Percentiles rank a stretch among this genome's conserved stretches.
phyloP scores from a whole-genome alignment of 2,329 filamentous ascomycete genomes.

The Colletotrichum neosansevieriae region DNA sequence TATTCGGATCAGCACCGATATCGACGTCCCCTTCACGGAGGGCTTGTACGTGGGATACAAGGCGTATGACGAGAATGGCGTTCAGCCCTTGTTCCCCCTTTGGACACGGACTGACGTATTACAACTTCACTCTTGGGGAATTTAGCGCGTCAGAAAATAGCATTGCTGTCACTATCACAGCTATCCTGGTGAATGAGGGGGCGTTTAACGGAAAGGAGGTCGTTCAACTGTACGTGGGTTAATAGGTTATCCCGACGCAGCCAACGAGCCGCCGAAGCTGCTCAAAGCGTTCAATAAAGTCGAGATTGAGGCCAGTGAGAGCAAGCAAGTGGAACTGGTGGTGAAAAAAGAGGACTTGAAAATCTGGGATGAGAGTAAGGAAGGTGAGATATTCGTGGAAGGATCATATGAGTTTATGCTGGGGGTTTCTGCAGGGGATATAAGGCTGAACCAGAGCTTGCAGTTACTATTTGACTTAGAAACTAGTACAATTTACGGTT shows the following conservation, averaged over 20 bases:
- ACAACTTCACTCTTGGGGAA: background rate
- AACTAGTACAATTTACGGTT: background rate
- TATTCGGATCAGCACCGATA: conserved; percentile 19
- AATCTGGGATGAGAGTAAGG: background rate
- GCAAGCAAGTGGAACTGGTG: background rate
- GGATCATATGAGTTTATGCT: background rate
- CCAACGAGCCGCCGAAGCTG: conserved; percentile 16
- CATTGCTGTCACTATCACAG: background rate
- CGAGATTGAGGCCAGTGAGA: background rate
- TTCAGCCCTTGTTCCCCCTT: conserved; percentile 23
- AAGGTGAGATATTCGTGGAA: background rate
- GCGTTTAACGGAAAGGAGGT: background rate
- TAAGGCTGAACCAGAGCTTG: background rate
- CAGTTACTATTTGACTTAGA: background rate
- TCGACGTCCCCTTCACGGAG: conserved; percentile 21
- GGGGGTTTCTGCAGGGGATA: background rate
- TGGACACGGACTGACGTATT: conserved; percentile 17
- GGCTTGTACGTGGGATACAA: conserved; percentile 30
- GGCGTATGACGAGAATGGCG: conserved; percentile 16
- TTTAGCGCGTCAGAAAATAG: background rate
- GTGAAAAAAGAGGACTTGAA: background rate
- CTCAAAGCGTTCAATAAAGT: conserved; percentile 1
- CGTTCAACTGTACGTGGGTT: conserved; percentile 23
- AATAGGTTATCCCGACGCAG: conserved; percentile 9
- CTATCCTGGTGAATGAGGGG: background rate